Evolutionary conservation across 2,329 filamentous ascomycete species (phyloP), one percentile per base, ranked within the genome.

Genomic region (Epichloe baconii): DNA sequence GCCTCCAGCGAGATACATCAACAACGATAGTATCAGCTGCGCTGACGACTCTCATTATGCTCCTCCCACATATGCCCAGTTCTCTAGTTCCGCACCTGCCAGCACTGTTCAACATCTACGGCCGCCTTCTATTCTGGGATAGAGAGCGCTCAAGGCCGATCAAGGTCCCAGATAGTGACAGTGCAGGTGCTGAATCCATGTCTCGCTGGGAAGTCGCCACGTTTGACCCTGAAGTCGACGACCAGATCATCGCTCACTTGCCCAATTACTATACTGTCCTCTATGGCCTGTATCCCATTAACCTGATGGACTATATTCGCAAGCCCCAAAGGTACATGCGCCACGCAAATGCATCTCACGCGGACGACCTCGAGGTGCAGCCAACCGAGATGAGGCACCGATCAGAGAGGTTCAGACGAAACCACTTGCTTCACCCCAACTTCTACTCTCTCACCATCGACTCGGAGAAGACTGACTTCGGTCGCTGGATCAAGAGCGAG

Each of bases 241-340:
- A 80, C 42, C 73, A 75, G 5, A 70, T 75, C 3, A 78, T 88
- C 2, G 79, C 82, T 5, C 82, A 87, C 53, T 73, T 91, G 1
- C 68, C 82, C 49, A 79, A 83, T 58, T 90, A 88, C 65, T 93
- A 89, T 59, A 90, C 86, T 3, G 83, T 89, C 26, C 72, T 93
- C 0, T 93, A 93, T 58, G 88, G 87, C 0, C 69, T 93, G 4
- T 93, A 91, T 56, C 87, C 87, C 2, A 79, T 91, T 61, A 91
- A 91, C 63, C 88, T 93, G 58, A 85, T 88, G 79, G 85, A 84
- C 65, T 93, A 91, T 62, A 85, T 93, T 55, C 79, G 86, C 52
- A 91, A 91, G 61, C 86, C 87, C 3, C 81, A 88, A 57, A 80
- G 84, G 56, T 91, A 86, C 61, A 71, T 93, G 10, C 82, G 87